phyloP scores from a whole-genome alignment of 2,329 filamentous ascomycete genomes.

The Magnaporthiopsis poae region DNA sequence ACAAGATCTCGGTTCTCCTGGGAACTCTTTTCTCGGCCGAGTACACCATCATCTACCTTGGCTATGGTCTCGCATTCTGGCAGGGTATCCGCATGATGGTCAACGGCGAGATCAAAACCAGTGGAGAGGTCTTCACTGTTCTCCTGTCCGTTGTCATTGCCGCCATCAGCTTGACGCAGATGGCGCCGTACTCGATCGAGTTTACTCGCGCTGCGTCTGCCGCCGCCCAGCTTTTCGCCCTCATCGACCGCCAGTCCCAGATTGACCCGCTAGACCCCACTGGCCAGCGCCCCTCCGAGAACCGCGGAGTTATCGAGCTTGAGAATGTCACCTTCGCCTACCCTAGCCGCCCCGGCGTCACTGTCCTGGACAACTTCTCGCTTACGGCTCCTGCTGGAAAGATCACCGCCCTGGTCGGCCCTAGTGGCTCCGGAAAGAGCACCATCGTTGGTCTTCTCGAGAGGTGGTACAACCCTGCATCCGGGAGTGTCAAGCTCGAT shows the following conservation, averaged over 20 bases:
- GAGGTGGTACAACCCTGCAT: constrained; percentile 36
- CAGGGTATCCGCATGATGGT: constrained; percentile 38
- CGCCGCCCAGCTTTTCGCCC: constrained; percentile 25
- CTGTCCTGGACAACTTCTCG: constrained; percentile 31
- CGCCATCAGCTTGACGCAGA: constrained; percentile 24
- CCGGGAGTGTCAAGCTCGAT: constrained; percentile 21
- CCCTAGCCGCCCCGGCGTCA: constrained; percentile 31
- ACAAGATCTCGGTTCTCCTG: constrained; percentile 13
- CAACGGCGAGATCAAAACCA: constrained; percentile 30
- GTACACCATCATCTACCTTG: constrained; percentile 38
- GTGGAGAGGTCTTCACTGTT: constrained; percentile 15
- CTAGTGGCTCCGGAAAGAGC: constrained; percentile 36
- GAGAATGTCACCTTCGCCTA: constrained; percentile 35
- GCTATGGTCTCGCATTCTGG: constrained; percentile 42
- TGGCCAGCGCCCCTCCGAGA: constrained; percentile 21
- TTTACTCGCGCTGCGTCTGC: constrained; percentile 28
- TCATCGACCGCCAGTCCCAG: constrained; percentile 27
- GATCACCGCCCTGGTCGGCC: constrained; percentile 35
- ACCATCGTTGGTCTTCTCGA: constrained; percentile 41
- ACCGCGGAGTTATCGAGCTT: constrained; percentile 26
- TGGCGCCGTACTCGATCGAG: constrained; percentile 28
- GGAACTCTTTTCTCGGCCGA: constrained; percentile 29
- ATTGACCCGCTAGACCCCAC: constrained; percentile 26
- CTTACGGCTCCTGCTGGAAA: constrained; percentile 35
- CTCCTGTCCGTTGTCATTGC: constrained; percentile 30